These are phyloP conservation scores for Eucalyptus sp. DNA, from an alignment of 345 rosid genomes.

Conservation along the genomic window DNA sequence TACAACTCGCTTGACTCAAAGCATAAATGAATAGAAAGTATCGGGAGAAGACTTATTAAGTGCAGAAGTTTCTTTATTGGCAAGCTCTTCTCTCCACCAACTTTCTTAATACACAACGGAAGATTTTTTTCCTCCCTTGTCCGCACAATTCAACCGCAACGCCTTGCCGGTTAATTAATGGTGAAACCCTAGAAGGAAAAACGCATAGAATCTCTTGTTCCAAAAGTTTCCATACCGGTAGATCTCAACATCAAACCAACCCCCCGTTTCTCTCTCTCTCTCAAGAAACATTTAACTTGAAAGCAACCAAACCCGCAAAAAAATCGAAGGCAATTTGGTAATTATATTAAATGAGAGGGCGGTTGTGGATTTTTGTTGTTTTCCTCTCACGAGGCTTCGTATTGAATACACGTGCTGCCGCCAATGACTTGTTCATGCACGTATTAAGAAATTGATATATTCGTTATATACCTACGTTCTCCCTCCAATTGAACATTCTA, in stretches of 20 bases:
- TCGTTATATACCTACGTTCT: fast-evolving
- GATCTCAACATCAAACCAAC: constrained; percentile 2
- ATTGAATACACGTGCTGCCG: not conserved
- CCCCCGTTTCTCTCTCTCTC: not conserved
- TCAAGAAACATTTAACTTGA: not conserved
- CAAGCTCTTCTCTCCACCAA: not conserved
- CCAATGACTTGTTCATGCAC: not conserved
- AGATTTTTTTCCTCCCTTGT: not conserved
- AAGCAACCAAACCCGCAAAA: not conserved
- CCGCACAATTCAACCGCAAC: not conserved
- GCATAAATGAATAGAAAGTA: not conserved
- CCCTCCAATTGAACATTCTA: not conserved
- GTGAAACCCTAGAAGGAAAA: not conserved
- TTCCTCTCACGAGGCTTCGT: not conserved
- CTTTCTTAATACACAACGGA: not conserved
- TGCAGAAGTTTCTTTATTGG: not conserved
- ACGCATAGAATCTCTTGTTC: not conserved
- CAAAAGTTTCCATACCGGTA: constrained; percentile 1
- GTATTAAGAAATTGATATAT: not conserved
- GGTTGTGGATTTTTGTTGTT: not conserved
- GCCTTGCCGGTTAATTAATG: not conserved
- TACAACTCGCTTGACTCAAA: not conserved
- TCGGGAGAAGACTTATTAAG: not conserved
- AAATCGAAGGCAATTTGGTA: not conserved
- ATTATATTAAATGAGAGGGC: not conserved